Percentiles rank a stretch among this genome's conserved stretches.
phyloP scores from a whole-genome alignment of 179 eudicot species.

The Silene noctiflora region DNA sequence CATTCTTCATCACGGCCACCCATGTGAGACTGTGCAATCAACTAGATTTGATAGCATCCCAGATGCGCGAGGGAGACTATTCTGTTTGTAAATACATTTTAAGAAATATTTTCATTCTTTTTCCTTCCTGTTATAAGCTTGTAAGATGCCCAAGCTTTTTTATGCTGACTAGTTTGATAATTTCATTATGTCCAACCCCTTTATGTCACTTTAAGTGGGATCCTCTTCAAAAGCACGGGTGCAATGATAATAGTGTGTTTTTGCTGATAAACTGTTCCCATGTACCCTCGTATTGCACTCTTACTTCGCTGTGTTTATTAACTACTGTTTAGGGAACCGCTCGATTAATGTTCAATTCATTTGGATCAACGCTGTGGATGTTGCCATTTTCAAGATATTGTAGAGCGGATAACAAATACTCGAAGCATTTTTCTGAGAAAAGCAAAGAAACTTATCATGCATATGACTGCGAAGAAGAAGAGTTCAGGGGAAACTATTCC shows the following conservation, averaged over 20 bases:
- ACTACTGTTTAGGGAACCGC: slow-evolving; percentile 82
- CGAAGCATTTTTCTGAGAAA: slow-evolving; percentile 58
- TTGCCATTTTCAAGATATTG: slow-evolving; percentile 85
- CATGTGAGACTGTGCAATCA: background rate
- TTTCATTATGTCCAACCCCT: background rate
- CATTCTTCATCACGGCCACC: background rate
- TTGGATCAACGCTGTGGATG: slow-evolving; percentile 95
- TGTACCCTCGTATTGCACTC: background rate
- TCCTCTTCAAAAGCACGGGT: background rate
- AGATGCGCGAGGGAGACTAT: background rate
- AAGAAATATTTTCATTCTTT: background rate
- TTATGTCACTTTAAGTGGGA: background rate
- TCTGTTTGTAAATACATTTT: background rate
- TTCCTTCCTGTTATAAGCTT: background rate
- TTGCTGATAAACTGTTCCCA: background rate
- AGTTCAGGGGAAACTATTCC: slow-evolving; percentile 62
- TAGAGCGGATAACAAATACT: slow-evolving; percentile 57
- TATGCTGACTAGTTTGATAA: slow-evolving; percentile 3
- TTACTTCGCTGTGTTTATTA: slow-evolving; percentile 22
- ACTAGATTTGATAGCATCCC: background rate
- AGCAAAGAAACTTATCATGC: slow-evolving; percentile 44
- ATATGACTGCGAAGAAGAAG: slow-evolving; percentile 64
- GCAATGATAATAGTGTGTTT: background rate
- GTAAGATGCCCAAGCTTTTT: background rate
- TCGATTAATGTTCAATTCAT: slow-evolving; percentile 92